These are phyloP conservation scores for Yarrowia hollandica DNA, from an alignment of 805 yeast genomes.

Conservation along the genomic window DNA sequence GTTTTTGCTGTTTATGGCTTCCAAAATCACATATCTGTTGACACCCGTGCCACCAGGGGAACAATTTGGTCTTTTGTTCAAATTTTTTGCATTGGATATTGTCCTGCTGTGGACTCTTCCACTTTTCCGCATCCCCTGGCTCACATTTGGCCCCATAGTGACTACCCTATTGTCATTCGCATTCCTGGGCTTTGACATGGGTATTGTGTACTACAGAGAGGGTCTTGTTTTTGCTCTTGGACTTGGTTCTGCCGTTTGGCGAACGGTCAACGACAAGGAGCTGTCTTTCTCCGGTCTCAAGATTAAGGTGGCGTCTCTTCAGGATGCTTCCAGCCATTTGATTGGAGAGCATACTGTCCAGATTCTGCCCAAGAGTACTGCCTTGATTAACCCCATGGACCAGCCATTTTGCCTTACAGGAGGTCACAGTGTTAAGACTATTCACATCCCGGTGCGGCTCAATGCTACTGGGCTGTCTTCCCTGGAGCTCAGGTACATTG, in stretches of 20 bases:
- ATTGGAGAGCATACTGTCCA: slow-evolving; percentile 85
- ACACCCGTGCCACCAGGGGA: neutral
- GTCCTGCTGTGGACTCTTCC: slow-evolving; percentile 70
- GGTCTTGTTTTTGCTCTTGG: slow-evolving; percentile 32
- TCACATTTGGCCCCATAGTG: slow-evolving; percentile 61
- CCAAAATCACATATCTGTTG: slow-evolving; percentile 57
- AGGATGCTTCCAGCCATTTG: slow-evolving; percentile 56
- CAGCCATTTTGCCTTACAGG: slow-evolving; percentile 56
- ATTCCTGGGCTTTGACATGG: slow-evolving; percentile 42
- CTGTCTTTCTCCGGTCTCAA: slow-evolving; percentile 41
- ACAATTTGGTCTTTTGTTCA: slow-evolving; percentile 41
- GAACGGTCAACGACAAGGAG: slow-evolving; percentile 39
- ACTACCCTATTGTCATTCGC: slow-evolving; percentile 52
- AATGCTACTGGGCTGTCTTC: slow-evolving; percentile 76
- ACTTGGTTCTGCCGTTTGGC: slow-evolving; percentile 34
- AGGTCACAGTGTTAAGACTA: slow-evolving; percentile 37
- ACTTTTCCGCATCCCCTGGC: slow-evolving; percentile 69
- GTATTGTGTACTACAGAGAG: slow-evolving; percentile 26
- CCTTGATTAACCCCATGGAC: slow-evolving; percentile 72
- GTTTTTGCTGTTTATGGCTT: slow-evolving; percentile 76
- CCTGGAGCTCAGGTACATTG: slow-evolving; percentile 57
- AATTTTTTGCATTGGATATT: slow-evolving; percentile 74
- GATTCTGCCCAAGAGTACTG: slow-evolving; percentile 88
- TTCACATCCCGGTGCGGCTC: slow-evolving; percentile 68
- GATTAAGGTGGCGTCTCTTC: slow-evolving; percentile 39